Conservation (phyloP, 306 rosid species). For the Medicago lupulina region DNA sequence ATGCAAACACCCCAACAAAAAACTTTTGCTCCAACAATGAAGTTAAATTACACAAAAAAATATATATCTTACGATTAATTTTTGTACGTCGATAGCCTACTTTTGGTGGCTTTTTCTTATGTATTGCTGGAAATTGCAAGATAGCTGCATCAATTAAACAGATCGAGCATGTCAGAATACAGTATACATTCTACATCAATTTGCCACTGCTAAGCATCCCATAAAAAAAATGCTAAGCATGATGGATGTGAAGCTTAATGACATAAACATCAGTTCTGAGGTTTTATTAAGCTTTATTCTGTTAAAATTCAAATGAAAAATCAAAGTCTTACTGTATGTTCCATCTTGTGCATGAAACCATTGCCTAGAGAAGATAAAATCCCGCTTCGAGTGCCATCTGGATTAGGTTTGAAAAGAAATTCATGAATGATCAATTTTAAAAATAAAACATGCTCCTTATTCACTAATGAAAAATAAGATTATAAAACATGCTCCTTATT, state of each 20-base stretch:
- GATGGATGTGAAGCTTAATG: too few relatives aligned
- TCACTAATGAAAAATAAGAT: too few relatives aligned
- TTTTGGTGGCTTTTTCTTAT: constrained; percentile 86
- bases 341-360: constrained; percentile 97
- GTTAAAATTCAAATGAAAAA: background rate
- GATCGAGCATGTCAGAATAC: constrained; percentile 32
- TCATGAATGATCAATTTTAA: constrained; percentile 21
- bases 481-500: too few relatives aligned
- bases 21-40: background rate
- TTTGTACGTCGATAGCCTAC: constrained; percentile 84
- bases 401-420: constrained; percentile 30
- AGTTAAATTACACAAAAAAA: background rate
- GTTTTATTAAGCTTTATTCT: background rate
- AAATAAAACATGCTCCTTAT: constrained; percentile 13
- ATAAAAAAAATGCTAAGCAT: too few relatives aligned
- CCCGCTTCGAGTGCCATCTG: constrained; percentile 94
- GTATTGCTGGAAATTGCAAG: constrained; percentile 78
- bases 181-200: constrained; percentile 23
- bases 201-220: background rate
- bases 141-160: constrained; percentile 70
- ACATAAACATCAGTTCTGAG: too few relatives aligned
- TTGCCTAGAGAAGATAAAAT: constrained; percentile 90
- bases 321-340: constrained; percentile 75
- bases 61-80: constrained; percentile 80
- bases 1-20: background rate